Evolutionary conservation across 371 early-diverging fungal species (phyloP).

Genomic region (Rhizopus sp.): DNA sequence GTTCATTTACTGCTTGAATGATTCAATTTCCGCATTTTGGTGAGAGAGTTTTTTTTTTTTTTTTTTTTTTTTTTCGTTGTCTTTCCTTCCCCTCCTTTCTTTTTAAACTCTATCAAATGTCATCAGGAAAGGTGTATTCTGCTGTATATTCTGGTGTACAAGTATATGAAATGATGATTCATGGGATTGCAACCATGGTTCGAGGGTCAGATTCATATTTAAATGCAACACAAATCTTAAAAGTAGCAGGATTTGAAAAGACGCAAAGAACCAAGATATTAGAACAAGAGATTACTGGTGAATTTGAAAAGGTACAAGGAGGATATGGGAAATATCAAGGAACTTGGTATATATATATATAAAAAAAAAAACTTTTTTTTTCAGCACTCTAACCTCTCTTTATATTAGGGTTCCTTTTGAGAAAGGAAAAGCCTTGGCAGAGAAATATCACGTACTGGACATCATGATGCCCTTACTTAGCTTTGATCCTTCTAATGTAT

Average conservation of each 20-base stretch:
- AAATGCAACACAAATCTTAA: conserved; percentile 97
- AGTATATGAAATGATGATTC: conserved; percentile 84
- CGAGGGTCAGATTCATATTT: conserved; percentile 85
- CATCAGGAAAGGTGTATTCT: conserved; percentile 42
- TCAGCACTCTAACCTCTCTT: neutral
- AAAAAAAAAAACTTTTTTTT: too few relatives aligned
- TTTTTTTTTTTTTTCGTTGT: neutral
- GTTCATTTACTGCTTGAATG: too few relatives aligned
- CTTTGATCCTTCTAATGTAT: conserved; percentile 50
- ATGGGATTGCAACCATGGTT: conserved; percentile 91
- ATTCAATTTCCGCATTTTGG: too few relatives aligned
- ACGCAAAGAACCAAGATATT: conserved; percentile 90
- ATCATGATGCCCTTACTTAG: conserved; percentile 65
- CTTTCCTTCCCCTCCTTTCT: neutral
- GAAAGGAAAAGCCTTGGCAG: conserved; percentile 71
- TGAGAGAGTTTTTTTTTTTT: neutral
- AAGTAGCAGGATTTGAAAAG: conserved; percentile 94
- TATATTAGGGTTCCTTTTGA: conserved; percentile 77
- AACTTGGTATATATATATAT: conserved; percentile 78
- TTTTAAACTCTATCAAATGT: neutral
- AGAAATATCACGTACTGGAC: conserved; percentile 70
- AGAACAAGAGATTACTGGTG: conserved; percentile 84
- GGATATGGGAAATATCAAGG: conserved; percentile 98
- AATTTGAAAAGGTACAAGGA: conserved; percentile 96
- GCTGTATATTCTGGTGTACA: conserved; percentile 85